These are phyloP conservation scores for Ceratobasidium sp. DNA, from an alignment of 1,284 basidiomycete species.

Conservation along the genomic window DNA sequence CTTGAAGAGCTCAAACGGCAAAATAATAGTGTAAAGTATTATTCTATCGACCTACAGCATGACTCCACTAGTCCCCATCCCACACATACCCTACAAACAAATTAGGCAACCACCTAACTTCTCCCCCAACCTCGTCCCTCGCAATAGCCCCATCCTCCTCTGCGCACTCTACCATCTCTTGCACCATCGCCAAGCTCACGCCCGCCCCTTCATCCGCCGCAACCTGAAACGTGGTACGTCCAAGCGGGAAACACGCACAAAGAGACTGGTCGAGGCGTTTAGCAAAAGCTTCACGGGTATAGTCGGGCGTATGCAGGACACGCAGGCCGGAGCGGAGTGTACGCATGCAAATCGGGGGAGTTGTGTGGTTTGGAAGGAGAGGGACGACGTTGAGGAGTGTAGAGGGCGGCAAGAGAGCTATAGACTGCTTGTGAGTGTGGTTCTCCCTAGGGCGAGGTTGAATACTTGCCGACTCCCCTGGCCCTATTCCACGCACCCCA, in stretches of 20 bases:
- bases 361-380: constrained; percentile 72
- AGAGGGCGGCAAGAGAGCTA: constrained; percentile 88
- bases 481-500: constrained; percentile 99
- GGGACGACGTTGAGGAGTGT: constrained; percentile 81
- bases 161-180: constrained; percentile 78
- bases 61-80: constrained; percentile 63
- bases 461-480: constrained; percentile 83
- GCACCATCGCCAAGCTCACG: constrained; percentile 74
- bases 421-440: constrained; percentile 8
- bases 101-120: constrained; percentile 75
- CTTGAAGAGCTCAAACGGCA: not conserved
- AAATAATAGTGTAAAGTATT: not conserved
- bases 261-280: constrained; percentile 66
- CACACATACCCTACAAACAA: constrained; percentile 71
- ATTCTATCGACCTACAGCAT: not conserved
- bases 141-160: constrained; percentile 75
- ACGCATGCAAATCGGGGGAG: constrained; percentile 74
- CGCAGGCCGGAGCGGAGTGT: constrained; percentile 77
- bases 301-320: constrained; percentile 86
- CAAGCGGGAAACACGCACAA: constrained; percentile 62
- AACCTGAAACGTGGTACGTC: constrained; percentile 54
- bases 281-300: constrained; percentile 71
- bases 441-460: constrained; percentile 15
- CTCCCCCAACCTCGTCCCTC: constrained; percentile 68
- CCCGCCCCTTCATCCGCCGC: constrained; percentile 60